phyloP scores from a whole-genome alignment of 2,329 filamentous ascomycete species.

The Aspergillus sp. region DNA sequence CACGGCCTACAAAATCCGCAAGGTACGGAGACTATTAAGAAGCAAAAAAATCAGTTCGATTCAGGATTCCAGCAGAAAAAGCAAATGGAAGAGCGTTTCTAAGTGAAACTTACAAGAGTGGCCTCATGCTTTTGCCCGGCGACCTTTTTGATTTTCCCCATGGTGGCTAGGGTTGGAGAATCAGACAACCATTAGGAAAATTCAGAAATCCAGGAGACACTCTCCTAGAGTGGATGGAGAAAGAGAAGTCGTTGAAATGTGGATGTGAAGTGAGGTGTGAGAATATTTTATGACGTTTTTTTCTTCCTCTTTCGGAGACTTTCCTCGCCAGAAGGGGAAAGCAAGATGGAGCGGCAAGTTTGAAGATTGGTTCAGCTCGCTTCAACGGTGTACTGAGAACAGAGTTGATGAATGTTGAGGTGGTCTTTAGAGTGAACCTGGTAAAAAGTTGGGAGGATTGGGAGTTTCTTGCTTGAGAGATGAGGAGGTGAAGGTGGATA shows the following conservation, averaged over 20 bases:
- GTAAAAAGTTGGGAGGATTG: background rate
- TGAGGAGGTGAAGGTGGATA: slow-evolving; percentile 20
- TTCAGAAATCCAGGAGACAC: slow-evolving; percentile 21
- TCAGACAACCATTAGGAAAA: slow-evolving; percentile 43
- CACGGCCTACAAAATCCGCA: slow-evolving; percentile 72
- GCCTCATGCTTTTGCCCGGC: slow-evolving; percentile 53
- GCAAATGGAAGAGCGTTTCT: slow-evolving; percentile 4
- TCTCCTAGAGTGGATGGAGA: slow-evolving; percentile 29
- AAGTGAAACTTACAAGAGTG: slow-evolving; percentile 45
- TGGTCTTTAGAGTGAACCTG: background rate
- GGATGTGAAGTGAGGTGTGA: slow-evolving; percentile 32
- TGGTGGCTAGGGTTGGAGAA: slow-evolving; percentile 34
- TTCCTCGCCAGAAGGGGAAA: slow-evolving; percentile 26
- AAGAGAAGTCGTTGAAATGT: slow-evolving; percentile 26
- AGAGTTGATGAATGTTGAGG: slow-evolving; percentile 2
- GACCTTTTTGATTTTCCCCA: slow-evolving; percentile 56
- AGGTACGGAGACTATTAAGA: slow-evolving; percentile 76
- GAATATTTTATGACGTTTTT: slow-evolving; percentile 41
- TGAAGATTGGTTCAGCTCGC: slow-evolving; percentile 2
- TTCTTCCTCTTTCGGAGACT: slow-evolving; percentile 21
- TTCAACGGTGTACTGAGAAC: background rate
- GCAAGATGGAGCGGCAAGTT: slow-evolving; percentile 10
- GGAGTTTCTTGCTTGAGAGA: background rate
- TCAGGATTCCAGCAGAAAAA: background rate
- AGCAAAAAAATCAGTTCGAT: slow-evolving; percentile 24